Conservation (phyloP, 176 grass and related monocot genomes). For the Miscanthus lutarioriparius region DNA sequence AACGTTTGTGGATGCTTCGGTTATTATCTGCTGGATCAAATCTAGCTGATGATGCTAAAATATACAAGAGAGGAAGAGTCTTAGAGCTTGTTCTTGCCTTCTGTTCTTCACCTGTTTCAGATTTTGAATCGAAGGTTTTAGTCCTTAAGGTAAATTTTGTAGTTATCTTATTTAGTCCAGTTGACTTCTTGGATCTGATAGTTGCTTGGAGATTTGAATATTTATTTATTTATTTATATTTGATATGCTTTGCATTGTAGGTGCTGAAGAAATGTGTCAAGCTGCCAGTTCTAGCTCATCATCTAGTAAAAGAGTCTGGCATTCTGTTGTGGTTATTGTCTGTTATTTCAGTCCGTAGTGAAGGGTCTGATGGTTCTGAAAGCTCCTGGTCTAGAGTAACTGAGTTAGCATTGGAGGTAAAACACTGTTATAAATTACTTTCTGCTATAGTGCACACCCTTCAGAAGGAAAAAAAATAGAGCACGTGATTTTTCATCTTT, state of each 20-base stretch:
- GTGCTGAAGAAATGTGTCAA: constrained; percentile 80
- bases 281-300: constrained; percentile 61
- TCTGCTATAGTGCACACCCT: constrained; percentile 18
- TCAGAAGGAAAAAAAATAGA: neutral
- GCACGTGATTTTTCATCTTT: neutral
- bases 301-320: constrained; percentile 79
- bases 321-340: constrained; percentile 74
- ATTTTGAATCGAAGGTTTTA: constrained; percentile 61
- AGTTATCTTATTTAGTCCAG: neutral
- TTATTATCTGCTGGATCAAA: constrained; percentile 85
- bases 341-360: constrained; percentile 49
- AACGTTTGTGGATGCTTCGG: constrained; percentile 85
- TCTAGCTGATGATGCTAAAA: constrained; percentile 77
- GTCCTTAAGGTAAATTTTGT: constrained; percentile 60
- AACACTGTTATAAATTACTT: constrained; percentile 18
- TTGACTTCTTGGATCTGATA: constrained; percentile 22
- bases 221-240: constrained; percentile 37
- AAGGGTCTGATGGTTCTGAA: constrained; percentile 35
- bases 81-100: constrained; percentile 66
- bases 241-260: constrained; percentile 52
- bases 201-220: constrained; percentile 15
- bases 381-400: constrained; percentile 41
- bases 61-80: constrained; percentile 63
- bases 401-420: constrained; percentile 75
- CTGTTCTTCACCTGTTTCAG: constrained; percentile 73